Evolutionary conservation across 2,329 filamentous ascomycete species (phyloP).

Genomic region (Teratosphaeria nubilosa): DNA sequence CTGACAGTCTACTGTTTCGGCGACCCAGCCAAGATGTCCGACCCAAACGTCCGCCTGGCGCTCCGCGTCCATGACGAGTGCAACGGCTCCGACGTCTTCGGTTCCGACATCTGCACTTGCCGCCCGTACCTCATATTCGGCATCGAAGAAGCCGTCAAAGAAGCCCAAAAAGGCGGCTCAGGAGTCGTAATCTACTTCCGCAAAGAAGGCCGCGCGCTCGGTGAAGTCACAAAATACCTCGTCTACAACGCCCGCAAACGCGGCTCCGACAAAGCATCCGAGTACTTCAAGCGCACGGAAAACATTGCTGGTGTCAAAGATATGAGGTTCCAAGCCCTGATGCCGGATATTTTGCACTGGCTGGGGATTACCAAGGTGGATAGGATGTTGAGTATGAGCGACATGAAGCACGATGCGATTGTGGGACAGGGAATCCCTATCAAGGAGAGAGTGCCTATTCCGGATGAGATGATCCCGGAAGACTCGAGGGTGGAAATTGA

Average conservation of each 20-base stretch:
- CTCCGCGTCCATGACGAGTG: slow-evolving; percentile 82
- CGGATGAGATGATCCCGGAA: slow-evolving; percentile 84
- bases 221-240: slow-evolving; percentile 83
- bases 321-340: slow-evolving; percentile 96
- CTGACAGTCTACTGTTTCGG: slow-evolving; percentile 96
- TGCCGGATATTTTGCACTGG: slow-evolving; percentile 92
- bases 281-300: slow-evolving; percentile 96
- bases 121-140: slow-evolving; percentile 92
- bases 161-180: slow-evolving; percentile 86
- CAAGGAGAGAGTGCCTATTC: slow-evolving; percentile 79
- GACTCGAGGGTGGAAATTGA: slow-evolving; percentile 98
- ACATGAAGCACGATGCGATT: slow-evolving; percentile 89
- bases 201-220: slow-evolving; percentile 88
- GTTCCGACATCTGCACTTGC: slow-evolving; percentile 96
- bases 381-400: slow-evolving; percentile 96
- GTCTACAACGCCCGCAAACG: slow-evolving; percentile 79
- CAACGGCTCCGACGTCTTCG: slow-evolving; percentile 95
- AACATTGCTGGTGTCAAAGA: slow-evolving; percentile 94
- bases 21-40: slow-evolving; percentile 85
- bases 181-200: slow-evolving; percentile 98
- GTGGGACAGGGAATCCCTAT: slow-evolving; percentile 81
- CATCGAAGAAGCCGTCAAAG: slow-evolving; percentile 93
- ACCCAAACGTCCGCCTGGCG: slow-evolving; percentile 69
- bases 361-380: slow-evolving; percentile 98
- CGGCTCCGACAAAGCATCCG: slow-evolving; percentile 66